These are phyloP conservation scores for Artemisia princeps DNA, from an alignment of 140 eudicot species.

Conservation along the genomic window DNA sequence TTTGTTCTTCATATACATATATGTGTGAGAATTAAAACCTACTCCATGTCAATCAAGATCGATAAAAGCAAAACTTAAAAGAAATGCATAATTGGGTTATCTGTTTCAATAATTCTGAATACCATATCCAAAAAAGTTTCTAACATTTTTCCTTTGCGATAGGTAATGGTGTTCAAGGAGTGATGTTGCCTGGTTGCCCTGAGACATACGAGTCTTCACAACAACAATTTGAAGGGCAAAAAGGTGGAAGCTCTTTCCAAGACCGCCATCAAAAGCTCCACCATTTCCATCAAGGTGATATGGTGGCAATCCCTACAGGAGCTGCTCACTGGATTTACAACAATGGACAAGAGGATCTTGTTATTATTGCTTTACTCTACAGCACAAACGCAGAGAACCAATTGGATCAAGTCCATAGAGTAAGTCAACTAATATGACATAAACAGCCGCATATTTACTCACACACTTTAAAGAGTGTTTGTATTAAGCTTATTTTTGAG, in stretches of 20 bases:
- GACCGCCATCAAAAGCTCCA: conserved; percentile 68
- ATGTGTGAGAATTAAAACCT: no score
- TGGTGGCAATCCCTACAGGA: conserved; percentile 62
- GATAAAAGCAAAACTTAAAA: no score
- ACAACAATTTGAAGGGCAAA: conserved; percentile 25
- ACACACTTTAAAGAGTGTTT: no score
- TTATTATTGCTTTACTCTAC: conserved; percentile 37
- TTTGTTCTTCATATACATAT: no score
- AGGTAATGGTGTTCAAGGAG: conserved; percentile 58
- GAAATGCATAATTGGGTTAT: no score
- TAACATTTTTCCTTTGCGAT: no score
- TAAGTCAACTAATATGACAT: conserved; percentile 9
- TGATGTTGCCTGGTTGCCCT: conserved; percentile 71
- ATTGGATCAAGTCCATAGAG: conserved; percentile 58
- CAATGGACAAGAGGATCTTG: conserved; percentile 49
- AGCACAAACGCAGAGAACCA: conserved; percentile 54
- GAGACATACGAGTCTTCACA: conserved; percentile 52
- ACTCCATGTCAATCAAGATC: no score
- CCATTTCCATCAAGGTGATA: conserved; percentile 51
- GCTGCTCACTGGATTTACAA: conserved; percentile 74
- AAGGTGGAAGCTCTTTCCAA: conserved; percentile 25
- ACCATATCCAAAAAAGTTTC: no score
- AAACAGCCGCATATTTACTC: no score
- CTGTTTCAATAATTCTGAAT: no score
- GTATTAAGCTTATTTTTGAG: no score